Conservation (phyloP, 129 eudicot species). For the Daucus carota region DH1_v3.0 NC_030389.2:7574001-7574500, state of each 20-base stretch:
- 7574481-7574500: background rate
- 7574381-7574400: no score
- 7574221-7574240: background rate
- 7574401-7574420: background rate
- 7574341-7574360: conserved; percentile 42
- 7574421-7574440: background rate
- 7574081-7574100: no score
- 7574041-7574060: no score
- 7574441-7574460: background rate
- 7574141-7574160: no score
- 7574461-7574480: background rate
- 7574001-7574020: no score
- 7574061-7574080: no score
- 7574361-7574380: conserved; percentile 51
- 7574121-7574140: no score
- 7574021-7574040: no score
- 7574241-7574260: no score
- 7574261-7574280: background rate
- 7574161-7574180: no score
- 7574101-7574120: no score
- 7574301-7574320: conserved; percentile 50
- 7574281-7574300: background rate
- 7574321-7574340: conserved; percentile 44
- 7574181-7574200: no score
- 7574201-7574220: background rate